phyloP scores from a whole-genome alignment of 345 rosid genomes.

The Durio zibethinus region DNA sequence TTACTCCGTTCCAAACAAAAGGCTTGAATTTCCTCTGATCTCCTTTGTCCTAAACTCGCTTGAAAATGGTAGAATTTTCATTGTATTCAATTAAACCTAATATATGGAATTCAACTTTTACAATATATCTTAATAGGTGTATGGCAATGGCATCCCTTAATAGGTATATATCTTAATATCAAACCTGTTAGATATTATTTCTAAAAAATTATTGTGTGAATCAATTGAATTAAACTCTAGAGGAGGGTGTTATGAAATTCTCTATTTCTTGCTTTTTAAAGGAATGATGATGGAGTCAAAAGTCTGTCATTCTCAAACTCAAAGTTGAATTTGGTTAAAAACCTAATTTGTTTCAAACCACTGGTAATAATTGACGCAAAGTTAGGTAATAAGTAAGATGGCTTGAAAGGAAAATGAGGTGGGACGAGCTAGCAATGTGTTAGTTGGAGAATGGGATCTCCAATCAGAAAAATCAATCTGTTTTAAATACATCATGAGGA shows the following conservation, averaged over 20 bases:
- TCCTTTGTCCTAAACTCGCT: neutral
- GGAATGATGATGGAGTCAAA: neutral
- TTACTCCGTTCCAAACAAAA: neutral
- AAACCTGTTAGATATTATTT: no score
- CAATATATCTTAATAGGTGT: no score
- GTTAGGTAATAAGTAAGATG: constrained; percentile 17
- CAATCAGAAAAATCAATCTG: constrained; percentile 5
- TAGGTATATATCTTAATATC: no score
- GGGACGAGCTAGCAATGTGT: constrained; percentile 5
- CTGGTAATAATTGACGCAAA: constrained; percentile 8
- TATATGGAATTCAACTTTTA: neutral
- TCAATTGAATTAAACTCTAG: no score
- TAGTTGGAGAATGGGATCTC: constrained; percentile 13
- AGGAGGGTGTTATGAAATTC: neutral
- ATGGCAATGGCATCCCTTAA: no score
- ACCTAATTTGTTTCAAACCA: neutral
- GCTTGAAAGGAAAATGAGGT: neutral
- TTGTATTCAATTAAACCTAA: neutral
- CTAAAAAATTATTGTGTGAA: no score
- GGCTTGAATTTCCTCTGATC: neutral
- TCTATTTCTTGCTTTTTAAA: neutral
- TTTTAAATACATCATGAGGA: neutral
- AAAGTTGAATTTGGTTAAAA: neutral
- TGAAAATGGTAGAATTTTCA: neutral
- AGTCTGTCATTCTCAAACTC: neutral